Percentiles rank a stretch among this genome's conserved stretches.
Conservation (phyloP, 257 asterid species). For the Salvia miltiorrhiza region DNA sequence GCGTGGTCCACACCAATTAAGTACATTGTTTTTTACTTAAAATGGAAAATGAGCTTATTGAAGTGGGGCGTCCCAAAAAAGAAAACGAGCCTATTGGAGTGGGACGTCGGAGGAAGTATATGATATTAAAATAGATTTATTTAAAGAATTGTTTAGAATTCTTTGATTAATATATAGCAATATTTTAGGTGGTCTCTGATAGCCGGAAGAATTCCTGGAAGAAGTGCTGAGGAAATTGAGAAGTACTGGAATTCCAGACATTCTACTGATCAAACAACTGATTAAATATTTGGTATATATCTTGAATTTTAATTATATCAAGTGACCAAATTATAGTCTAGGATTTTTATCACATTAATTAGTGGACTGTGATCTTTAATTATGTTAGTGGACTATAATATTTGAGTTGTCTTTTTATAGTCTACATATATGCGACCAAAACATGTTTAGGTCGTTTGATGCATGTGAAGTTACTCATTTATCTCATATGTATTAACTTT, state of each 20-base stretch:
- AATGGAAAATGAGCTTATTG: too few relatives aligned
- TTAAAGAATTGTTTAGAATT: too few relatives aligned
- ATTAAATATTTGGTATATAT: background rate
- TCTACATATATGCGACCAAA: background rate
- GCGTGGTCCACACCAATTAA: too few relatives aligned
- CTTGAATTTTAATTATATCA: background rate
- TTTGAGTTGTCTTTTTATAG: background rate
- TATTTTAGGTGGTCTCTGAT: constrained; percentile 43
- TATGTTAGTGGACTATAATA: background rate
- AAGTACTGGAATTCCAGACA: constrained; percentile 40
- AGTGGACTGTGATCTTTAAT: too few relatives aligned
- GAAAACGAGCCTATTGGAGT: too few relatives aligned
- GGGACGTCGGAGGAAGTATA: too few relatives aligned
- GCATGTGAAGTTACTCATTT: too few relatives aligned
- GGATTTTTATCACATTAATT: background rate
- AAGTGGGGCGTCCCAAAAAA: too few relatives aligned
- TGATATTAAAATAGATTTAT: background rate
- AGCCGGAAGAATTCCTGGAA: constrained; percentile 54
- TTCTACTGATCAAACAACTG: constrained; percentile 12
- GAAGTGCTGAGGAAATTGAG: constrained; percentile 44
- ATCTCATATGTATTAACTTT: too few relatives aligned
- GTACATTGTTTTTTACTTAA: too few relatives aligned
- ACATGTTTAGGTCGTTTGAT: background rate
- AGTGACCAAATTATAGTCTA: background rate
- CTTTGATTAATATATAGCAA: too few relatives aligned